phyloP scores from a whole-genome alignment of 192 early-diverging fungal species.

The Glomus cerebriforme region DNA sequence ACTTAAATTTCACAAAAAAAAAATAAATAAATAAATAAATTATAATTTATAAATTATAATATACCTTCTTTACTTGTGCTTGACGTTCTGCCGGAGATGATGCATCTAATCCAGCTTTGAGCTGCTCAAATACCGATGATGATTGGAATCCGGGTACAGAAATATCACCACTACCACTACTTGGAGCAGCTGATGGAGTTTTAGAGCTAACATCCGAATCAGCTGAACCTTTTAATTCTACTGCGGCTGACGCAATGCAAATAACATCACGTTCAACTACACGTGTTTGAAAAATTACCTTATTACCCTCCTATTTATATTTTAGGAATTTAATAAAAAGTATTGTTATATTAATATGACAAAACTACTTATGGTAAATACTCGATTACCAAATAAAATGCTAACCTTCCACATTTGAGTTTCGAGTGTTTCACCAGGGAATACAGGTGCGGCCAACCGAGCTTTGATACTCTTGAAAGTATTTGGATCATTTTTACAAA shows the following conservation, averaged over 20 bases:
- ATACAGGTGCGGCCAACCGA: constrained; percentile 83
- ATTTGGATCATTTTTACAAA: constrained; percentile 68
- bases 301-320: constrained; percentile 65
- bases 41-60: constrained; percentile 77
- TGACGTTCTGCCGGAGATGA: constrained; percentile 62
- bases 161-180: constrained; percentile 43
- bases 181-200: constrained; percentile 37
- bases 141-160: constrained; percentile 72
- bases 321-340: neutral
- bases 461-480: constrained; percentile 87
- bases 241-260: constrained; percentile 90
- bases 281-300: constrained; percentile 92
- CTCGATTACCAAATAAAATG: neutral
- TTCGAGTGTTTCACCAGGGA: constrained; percentile 97
- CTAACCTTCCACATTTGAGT: constrained; percentile 90
- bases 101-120: constrained; percentile 56
- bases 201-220: constrained; percentile 40
- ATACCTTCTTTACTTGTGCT: constrained; percentile 68
- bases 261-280: constrained; percentile 92
- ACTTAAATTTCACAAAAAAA: neutral
- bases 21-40: neutral
- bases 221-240: constrained; percentile 68
- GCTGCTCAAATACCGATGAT: constrained; percentile 70
- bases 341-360: neutral
- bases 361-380: neutral